Evolutionary conservation across 1,284 basidiomycete genomes (phyloP).

Genomic region (Ustilago trichophora): DNA sequence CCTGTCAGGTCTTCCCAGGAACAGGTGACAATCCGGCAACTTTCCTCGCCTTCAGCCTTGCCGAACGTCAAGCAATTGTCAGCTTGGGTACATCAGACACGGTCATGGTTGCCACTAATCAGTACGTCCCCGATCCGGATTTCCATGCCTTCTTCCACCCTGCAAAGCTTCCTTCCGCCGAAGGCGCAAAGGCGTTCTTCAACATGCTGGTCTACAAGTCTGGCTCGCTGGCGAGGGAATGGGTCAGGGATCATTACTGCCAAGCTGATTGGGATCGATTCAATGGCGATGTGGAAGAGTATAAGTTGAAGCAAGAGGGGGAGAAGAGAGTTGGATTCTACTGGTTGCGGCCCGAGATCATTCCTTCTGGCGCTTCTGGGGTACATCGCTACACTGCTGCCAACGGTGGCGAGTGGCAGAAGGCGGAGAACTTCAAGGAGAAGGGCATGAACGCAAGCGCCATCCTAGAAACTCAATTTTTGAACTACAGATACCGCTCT

Average conservation of each 20-base stretch:
- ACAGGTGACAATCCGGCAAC: slow-evolving; percentile 93
- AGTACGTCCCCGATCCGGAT: slow-evolving; percentile 68
- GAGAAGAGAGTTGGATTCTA: slow-evolving; percentile 72
- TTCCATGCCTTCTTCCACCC: slow-evolving; percentile 71
- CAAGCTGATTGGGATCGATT: slow-evolving; percentile 76
- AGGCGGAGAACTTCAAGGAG: slow-evolving; percentile 65
- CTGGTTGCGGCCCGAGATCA: slow-evolving; percentile 84
- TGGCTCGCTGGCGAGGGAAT: slow-evolving; percentile 72
- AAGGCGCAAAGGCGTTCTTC: slow-evolving; percentile 61
- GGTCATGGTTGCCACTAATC: slow-evolving; percentile 74
- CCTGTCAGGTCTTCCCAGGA: slow-evolving; percentile 83
- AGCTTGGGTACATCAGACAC: slow-evolving; percentile 93
- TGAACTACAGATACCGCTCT: slow-evolving; percentile 78
- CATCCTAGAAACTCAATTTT: slow-evolving; percentile 84
- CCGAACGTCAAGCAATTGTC: slow-evolving; percentile 84
- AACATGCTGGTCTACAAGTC: slow-evolving; percentile 70
- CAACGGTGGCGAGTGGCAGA: slow-evolving; percentile 30
- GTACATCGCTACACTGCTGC: too few species aligned
- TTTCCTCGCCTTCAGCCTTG: slow-evolving; percentile 75
- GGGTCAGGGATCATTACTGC: slow-evolving; percentile 78
- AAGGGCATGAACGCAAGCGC: slow-evolving; percentile 75
- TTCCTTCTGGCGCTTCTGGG: slow-evolving; percentile 76
- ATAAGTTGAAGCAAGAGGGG: not conserved
- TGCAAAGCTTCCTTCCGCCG: slow-evolving; percentile 49
- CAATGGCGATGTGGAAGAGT: slow-evolving; percentile 73